Conservation (phyloP, 148 eudicot genomes). For the Cornus suecica region DNA sequence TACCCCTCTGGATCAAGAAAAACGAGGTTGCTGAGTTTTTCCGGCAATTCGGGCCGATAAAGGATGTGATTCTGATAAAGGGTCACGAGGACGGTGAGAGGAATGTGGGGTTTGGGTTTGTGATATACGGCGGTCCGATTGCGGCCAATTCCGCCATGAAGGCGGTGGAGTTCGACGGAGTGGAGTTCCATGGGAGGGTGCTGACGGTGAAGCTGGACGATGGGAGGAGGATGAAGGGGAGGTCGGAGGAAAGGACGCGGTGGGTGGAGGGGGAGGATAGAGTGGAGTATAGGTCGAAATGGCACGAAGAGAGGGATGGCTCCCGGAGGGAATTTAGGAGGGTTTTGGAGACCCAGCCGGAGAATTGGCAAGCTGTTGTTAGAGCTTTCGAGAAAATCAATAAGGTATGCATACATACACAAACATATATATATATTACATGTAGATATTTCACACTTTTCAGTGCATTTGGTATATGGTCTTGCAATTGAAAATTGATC, state of each 20-base stretch:
- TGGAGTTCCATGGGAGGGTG: constrained; percentile 92
- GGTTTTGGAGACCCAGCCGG: constrained; percentile 73
- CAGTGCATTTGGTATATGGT: not conserved
- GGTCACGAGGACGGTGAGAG: constrained; percentile 67
- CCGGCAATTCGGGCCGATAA: constrained; percentile 84
- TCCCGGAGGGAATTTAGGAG: constrained; percentile 49
- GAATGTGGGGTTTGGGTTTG: constrained; percentile 90
- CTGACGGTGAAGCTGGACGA: constrained; percentile 85
- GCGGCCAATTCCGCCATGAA: constrained; percentile 66
- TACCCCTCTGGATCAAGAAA: constrained; percentile 81
- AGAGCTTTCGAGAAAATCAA: constrained; percentile 78
- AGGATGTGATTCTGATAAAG: constrained; percentile 73
- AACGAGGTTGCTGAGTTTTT: constrained; percentile 69
- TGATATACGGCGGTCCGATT: constrained; percentile 49
- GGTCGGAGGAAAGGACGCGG: constrained; percentile 46
- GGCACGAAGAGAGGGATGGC: constrained; percentile 82
- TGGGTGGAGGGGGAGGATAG: constrained; percentile 62
- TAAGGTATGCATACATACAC: too few relatives aligned
- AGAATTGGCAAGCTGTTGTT: constrained; percentile 96
- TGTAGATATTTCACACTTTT: too few relatives aligned
- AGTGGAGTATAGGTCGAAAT: constrained; percentile 50
- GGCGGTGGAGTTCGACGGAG: constrained; percentile 96
- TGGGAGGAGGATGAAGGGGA: constrained; percentile 64
- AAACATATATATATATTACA: too few relatives aligned
- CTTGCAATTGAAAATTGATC: not conserved